These are phyloP conservation scores for Lachancea sp. DNA, from an alignment of 805 yeast species.

Conservation along the genomic window DNA sequence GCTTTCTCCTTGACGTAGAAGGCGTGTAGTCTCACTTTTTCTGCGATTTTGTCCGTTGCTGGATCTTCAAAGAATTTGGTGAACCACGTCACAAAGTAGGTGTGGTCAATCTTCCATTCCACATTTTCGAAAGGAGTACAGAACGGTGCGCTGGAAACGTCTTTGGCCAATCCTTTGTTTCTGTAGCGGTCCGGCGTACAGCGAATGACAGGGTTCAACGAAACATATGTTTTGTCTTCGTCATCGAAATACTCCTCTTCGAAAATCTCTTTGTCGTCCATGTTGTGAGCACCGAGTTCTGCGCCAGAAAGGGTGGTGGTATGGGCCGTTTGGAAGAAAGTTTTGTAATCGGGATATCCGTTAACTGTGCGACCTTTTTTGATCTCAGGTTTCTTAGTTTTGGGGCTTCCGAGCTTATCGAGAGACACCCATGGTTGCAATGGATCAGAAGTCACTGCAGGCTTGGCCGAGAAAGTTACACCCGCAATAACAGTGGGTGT, in stretches of 20 bases:
- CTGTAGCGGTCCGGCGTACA: constrained; percentile 76
- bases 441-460: constrained; percentile 47
- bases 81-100: constrained; percentile 80
- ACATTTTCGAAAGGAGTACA: constrained; percentile 70
- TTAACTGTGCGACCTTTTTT: constrained; percentile 67
- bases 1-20: constrained; percentile 55
- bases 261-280: constrained; percentile 53
- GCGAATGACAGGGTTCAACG: constrained; percentile 71
- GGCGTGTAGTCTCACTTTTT: constrained; percentile 60
- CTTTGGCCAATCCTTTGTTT: constrained; percentile 55
- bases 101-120: constrained; percentile 49
- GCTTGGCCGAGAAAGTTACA: constrained; percentile 46
- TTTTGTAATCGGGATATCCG: constrained; percentile 64
- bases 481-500: constrained; percentile 63
- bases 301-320: constrained; percentile 52
- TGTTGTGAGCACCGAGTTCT: constrained; percentile 64
- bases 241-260: constrained; percentile 50
- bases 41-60: constrained; percentile 38
- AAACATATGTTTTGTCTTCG: constrained; percentile 69
- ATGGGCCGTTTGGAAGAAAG: constrained; percentile 67
- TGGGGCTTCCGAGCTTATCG: constrained; percentile 71
- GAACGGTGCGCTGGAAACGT: constrained; percentile 63
- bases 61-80: constrained; percentile 48
- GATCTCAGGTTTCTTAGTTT: constrained; percentile 68
- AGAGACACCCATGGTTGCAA: constrained; percentile 77